Evolutionary conservation across 164 flowering plant genomes (phyloP).

Genomic region (Litsea cubeba): DNA sequence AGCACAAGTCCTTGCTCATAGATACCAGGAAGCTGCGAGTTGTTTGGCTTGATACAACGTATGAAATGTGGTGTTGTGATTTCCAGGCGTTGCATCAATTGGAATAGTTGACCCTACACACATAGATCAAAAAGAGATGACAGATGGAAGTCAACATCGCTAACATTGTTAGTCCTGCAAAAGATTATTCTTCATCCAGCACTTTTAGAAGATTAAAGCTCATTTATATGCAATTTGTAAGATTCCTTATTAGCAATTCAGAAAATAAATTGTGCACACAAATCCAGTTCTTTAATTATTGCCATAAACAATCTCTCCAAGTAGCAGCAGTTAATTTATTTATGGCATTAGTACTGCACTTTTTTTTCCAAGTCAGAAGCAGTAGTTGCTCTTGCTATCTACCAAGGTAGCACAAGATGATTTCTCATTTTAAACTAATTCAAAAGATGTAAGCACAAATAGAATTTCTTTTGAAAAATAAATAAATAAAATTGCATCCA

Average conservation of each 20-base stretch:
- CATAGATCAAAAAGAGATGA: background rate
- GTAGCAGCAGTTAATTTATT: background rate
- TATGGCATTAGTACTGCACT: background rate
- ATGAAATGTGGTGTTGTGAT: slow-evolving; percentile 97
- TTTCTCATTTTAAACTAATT: background rate
- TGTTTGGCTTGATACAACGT: slow-evolving; percentile 95
- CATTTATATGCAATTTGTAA: background rate
- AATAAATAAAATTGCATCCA: too few species aligned
- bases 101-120: slow-evolving; percentile 81
- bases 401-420: background rate
- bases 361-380: background rate
- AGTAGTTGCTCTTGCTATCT: background rate
- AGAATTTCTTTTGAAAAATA: too few species aligned
- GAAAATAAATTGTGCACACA: background rate
- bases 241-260: background rate
- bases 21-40: slow-evolving; percentile 64
- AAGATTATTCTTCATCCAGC: background rate
- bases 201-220: background rate
- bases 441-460: too few species aligned
- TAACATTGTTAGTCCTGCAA: background rate
- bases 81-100: slow-evolving; percentile 88
- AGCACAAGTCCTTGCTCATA: slow-evolving; percentile 87
- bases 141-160: background rate
- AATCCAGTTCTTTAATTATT: background rate
- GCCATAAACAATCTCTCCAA: background rate